These are phyloP conservation scores for Penicillium canariense DNA, from an alignment of 495 filamentous ascomycete genomes.

Conservation along the genomic window DNA sequence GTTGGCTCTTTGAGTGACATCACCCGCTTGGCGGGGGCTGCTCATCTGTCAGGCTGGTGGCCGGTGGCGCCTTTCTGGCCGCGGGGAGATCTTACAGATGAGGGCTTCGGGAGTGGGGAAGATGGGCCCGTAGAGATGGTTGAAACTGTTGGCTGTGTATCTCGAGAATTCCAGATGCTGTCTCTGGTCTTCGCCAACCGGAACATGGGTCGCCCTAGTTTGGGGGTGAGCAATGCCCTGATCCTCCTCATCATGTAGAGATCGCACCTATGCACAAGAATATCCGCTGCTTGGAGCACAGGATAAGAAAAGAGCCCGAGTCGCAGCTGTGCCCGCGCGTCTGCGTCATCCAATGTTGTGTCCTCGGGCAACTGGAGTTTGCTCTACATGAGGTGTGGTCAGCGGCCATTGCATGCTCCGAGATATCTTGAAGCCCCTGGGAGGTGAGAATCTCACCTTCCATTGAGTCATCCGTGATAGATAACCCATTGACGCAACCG, in stretches of 20 bases:
- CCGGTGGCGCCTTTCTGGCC: background rate
- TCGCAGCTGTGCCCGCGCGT: slow-evolving; percentile 60
- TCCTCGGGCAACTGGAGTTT: slow-evolving; percentile 63
- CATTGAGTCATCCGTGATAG: slow-evolving; percentile 95
- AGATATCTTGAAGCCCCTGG: background rate
- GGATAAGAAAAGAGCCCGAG: slow-evolving; percentile 96
- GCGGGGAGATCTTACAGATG: slow-evolving; percentile 52
- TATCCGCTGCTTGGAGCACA: slow-evolving; percentile 92
- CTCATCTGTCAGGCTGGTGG: background rate
- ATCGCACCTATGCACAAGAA: slow-evolving; percentile 73
- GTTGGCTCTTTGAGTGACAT: slow-evolving; percentile 81
- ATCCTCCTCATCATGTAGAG: slow-evolving; percentile 1
- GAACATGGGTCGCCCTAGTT: slow-evolving; percentile 81
- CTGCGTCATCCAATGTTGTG: slow-evolving; percentile 48
- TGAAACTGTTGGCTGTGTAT: slow-evolving; percentile 80
- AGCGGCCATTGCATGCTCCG: background rate
- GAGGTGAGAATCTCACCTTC: slow-evolving; percentile 61
- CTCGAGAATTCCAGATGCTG: slow-evolving; percentile 94
- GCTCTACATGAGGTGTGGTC: slow-evolving; percentile 47
- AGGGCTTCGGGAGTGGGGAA: slow-evolving; percentile 70
- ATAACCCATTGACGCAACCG: slow-evolving; percentile 83
- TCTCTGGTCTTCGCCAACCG: slow-evolving; percentile 87
- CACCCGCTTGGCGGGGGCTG: slow-evolving; percentile 74
- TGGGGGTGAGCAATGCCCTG: slow-evolving; percentile 16
- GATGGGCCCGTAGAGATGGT: slow-evolving; percentile 63